A percentile compares a stretch with the other conserved stretches of the same genome.
These are phyloP conservation scores for Mycena galericulata DNA, from an alignment of 768 basidiomycete genomes.

Conservation along the genomic window DNA sequence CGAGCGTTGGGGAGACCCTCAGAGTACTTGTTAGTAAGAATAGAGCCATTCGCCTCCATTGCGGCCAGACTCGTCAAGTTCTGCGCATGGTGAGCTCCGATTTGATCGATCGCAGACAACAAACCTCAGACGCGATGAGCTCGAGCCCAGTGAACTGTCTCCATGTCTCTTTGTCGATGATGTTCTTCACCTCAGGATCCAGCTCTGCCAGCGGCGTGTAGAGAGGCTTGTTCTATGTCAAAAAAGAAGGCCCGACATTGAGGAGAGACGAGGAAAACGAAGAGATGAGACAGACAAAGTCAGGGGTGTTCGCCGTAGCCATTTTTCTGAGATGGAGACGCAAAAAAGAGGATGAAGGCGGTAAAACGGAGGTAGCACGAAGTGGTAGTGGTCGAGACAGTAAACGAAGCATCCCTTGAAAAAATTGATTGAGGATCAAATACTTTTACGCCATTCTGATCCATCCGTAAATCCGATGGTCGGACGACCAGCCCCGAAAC, in stretches of 20 bases:
- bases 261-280: slow-evolving; percentile 2
- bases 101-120: slow-evolving; percentile 32
- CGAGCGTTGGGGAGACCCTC: slow-evolving; percentile 98
- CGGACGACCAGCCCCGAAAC: too few species aligned
- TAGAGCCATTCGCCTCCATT: slow-evolving; percentile 99
- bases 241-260: slow-evolving; percentile 9
- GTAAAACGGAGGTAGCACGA: slow-evolving; percentile 45
- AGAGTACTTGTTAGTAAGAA: slow-evolving; percentile 99
- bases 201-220: slow-evolving; percentile 90
- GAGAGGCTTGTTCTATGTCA: slow-evolving; percentile 85
- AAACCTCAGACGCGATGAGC: slow-evolving; percentile 98
- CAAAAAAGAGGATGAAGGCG: slow-evolving; percentile 35
- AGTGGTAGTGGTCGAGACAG: slow-evolving; percentile 42
- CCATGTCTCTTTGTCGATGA: slow-evolving; percentile 99
- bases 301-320: slow-evolving; percentile 70
- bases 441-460: neutral
- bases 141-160: slow-evolving; percentile 97
- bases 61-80: slow-evolving; percentile 96
- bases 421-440: slow-evolving; percentile 13
- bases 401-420: slow-evolving; percentile 44
- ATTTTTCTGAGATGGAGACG: slow-evolving; percentile 59
- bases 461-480: neutral
- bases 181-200: slow-evolving; percentile 95
- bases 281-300: slow-evolving; percentile 61
- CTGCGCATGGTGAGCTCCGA: slow-evolving; percentile 52